phyloP scores from a whole-genome alignment of 2,329 filamentous ascomycete genomes.

The Aureobasidium lini region DNA sequence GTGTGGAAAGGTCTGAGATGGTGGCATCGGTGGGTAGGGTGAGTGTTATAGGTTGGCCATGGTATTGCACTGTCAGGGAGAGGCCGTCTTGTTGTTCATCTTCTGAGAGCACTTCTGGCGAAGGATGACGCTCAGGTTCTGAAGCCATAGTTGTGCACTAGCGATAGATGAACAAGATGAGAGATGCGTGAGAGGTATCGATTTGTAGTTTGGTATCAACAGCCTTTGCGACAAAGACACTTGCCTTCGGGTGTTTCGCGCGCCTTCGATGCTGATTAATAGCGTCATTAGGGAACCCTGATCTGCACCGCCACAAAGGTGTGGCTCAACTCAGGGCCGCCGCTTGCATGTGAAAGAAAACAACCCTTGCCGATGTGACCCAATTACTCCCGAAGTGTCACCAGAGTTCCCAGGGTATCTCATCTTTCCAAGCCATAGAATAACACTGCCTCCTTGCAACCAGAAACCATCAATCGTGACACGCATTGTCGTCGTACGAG shows the following conservation, averaged over 20 bases:
- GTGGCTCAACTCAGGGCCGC: background rate
- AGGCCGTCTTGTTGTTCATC: constrained; percentile 20
- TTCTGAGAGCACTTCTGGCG: background rate
- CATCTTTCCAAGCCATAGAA: constrained; percentile 5
- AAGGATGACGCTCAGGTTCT: background rate
- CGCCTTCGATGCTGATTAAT: constrained; percentile 13
- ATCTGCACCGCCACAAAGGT: background rate
- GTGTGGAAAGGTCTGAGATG: constrained; percentile 50
- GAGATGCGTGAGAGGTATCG: background rate
- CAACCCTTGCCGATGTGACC: constrained; percentile 3
- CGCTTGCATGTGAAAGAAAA: constrained; percentile 6
- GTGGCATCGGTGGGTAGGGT: constrained; percentile 43
- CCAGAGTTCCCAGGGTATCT: constrained; percentile 4
- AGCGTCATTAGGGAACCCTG: constrained; percentile 2
- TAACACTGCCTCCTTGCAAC: background rate
- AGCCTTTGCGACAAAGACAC: background rate
- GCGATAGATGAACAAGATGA: too few relatives aligned
- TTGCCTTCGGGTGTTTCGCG: constrained; percentile 2
- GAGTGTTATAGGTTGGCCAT: constrained; percentile 44
- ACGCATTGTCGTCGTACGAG: background rate
- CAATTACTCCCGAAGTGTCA: background rate
- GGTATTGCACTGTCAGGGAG: constrained; percentile 46
- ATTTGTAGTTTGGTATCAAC: background rate
- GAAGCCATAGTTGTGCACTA: background rate
- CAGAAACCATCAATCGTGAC: background rate